Conservation (phyloP, 257 asterid species). For the Solanum gandarillasii region DNA sequence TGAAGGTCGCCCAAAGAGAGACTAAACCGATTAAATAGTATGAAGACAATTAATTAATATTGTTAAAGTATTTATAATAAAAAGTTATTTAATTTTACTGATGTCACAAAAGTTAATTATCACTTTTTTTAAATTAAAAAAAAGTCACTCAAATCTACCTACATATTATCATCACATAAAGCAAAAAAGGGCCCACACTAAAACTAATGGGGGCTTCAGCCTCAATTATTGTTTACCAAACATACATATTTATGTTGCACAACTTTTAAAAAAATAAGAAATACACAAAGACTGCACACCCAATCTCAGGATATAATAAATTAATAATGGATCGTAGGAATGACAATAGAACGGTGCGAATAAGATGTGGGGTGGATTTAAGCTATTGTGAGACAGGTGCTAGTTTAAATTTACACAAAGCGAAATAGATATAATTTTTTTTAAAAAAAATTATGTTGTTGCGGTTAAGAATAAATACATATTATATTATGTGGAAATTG, state of each 20-base stretch:
- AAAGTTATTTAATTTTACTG: not conserved
- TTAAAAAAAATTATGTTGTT: too few species aligned
- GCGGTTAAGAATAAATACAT: not conserved
- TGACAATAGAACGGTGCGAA: not conserved
- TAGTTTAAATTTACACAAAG: too few species aligned
- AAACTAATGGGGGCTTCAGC: not conserved
- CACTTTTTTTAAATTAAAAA: not conserved
- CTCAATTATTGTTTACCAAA: not conserved
- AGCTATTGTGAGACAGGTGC: too few species aligned
- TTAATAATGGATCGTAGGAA: not conserved
- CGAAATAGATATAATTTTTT: not conserved
- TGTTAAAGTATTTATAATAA: not conserved
- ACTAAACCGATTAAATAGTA: too few species aligned
- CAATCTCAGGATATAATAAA: not conserved
- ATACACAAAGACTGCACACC: not conserved
- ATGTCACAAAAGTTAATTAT: not conserved
- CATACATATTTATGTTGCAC: not conserved
- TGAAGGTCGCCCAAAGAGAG: not conserved
- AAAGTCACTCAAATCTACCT: not conserved
- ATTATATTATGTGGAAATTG: too few species aligned
- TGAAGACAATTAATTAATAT: not conserved
- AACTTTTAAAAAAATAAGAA: not conserved
- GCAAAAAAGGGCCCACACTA: not conserved
- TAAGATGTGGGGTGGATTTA: not conserved
- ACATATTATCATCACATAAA: not conserved